A percentile compares a stretch with the other conserved stretches of the same genome.
These are phyloP conservation scores for Leucogyrophana mollusca DNA, from an alignment of 768 basidiomycete species.

Conservation along the genomic window DNA sequence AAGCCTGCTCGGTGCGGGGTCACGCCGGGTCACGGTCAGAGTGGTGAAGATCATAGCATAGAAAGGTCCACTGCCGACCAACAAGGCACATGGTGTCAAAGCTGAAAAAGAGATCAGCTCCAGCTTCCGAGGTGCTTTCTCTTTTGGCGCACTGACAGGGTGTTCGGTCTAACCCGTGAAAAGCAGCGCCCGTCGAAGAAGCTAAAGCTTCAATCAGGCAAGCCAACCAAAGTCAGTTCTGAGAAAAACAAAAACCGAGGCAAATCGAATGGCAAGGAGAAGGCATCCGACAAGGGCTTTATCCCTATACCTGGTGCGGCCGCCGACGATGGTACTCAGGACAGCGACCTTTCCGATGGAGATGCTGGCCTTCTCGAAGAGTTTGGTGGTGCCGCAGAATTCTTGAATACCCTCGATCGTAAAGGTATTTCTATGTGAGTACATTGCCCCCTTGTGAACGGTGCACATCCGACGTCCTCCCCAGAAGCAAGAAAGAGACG, in stretches of 20 bases:
- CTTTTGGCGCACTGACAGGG: neutral
- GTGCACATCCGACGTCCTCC: slow-evolving; percentile 5
- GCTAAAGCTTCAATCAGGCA: slow-evolving; percentile 47
- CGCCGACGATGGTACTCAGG: slow-evolving; percentile 14
- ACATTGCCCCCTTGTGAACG: neutral
- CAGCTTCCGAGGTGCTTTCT: slow-evolving; percentile 25
- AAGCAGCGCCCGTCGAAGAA: slow-evolving; percentile 52
- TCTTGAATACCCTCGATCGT: slow-evolving; percentile 71
- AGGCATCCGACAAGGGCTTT: slow-evolving; percentile 52
- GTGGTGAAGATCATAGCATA: too few relatives aligned
- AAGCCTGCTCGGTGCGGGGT: too few relatives aligned
- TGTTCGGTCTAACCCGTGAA: slow-evolving; percentile 1
- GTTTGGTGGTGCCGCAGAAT: slow-evolving; percentile 61
- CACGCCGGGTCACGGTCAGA: too few relatives aligned
- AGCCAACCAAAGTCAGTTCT: slow-evolving; percentile 13
- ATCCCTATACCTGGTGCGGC: slow-evolving; percentile 56
- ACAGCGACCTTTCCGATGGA: slow-evolving; percentile 60
- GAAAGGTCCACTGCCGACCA: too few relatives aligned
- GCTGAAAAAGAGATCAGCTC: slow-evolving; percentile 33
- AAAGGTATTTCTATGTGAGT: slow-evolving; percentile 79
- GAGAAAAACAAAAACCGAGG: slow-evolving; percentile 23
- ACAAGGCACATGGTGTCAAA: slow-evolving; percentile 24
- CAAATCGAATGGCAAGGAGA: slow-evolving; percentile 54
- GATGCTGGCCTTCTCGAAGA: slow-evolving; percentile 66
- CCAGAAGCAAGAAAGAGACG: slow-evolving; percentile 84